Evolutionary conservation across 306 rosid genomes (phyloP), one percentile per base, ranked within the genome.

Genomic region (Fagus sylvatica): DNA sequence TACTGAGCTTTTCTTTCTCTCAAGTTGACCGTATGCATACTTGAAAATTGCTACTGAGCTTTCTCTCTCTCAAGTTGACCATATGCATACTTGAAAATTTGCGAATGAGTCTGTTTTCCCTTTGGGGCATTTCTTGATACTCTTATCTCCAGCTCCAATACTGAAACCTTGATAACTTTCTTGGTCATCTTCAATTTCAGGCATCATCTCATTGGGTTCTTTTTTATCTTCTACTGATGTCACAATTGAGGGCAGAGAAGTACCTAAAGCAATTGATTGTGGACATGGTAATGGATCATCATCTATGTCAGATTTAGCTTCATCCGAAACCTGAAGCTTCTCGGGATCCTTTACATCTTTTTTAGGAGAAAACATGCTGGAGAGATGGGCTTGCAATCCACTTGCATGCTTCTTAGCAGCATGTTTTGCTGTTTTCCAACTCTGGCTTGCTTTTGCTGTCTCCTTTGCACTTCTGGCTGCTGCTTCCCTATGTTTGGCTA

Each of bases 381-480:
- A 88, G n/a, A 93, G 80, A 69, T 95, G 99, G 81, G 90, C 88
- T 87, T 93, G 99, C 76, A 95, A 82, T 55, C 90, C 97, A 77
- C 78, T 82, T 62, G 94, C 92, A 73, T 83, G 91, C 89, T 91
- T 91, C 86, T 86, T 95, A 41, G 97, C 93, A 75, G 92, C 86
- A 75, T 87, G 89, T 86, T 90, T 95, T 55, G 98, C 97, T 61
- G 74, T 51, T 80, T 84, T 85, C 98, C 99, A 95, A 79, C 86
- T 86, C 80, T 88, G 96, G 71, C 78, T 91, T 54, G 98, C 96
- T 82, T 85, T 89, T 68, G 91, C 93, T 1, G 84, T 88, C 70
- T 82, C 86, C 78, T 82, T 89, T 67, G 94, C 98, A 83, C 87
- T 95, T 88, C 80, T 87, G 69, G 99, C 99, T 22, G 99, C 99